Percentiles rank a stretch among this genome's conserved stretches.
These are phyloP conservation scores for Primulina huaijiensis DNA, from an alignment of 257 asterid genomes.

Conservation along the genomic window DNA sequence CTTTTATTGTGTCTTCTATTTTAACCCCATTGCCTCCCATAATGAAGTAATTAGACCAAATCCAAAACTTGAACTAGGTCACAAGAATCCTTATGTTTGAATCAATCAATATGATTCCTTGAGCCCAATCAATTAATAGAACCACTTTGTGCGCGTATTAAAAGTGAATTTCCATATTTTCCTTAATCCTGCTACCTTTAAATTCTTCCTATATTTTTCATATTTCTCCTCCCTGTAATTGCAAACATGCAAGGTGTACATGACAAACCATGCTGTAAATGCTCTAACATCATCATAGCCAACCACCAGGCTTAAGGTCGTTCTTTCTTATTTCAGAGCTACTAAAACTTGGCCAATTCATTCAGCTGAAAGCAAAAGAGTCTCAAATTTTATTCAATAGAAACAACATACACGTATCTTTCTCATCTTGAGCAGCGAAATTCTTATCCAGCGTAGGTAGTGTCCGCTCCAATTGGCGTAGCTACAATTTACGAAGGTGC, in stretches of 20 bases:
- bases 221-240: background rate
- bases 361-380: slow-evolving; percentile 13
- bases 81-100: background rate
- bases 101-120: background rate
- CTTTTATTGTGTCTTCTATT: background rate
- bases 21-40: background rate
- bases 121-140: background rate
- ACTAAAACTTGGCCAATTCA: slow-evolving; percentile 12
- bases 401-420: slow-evolving; percentile 64
- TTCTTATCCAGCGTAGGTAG: slow-evolving; percentile 75
- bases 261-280: background rate
- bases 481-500: slow-evolving; percentile 46
- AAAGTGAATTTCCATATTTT: background rate
- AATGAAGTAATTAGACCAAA: background rate
- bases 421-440: slow-evolving; percentile 75
- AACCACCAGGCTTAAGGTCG: background rate
- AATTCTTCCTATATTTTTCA: background rate
- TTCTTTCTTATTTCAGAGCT: background rate
- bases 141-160: background rate
- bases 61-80: background rate
- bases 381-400: slow-evolving; percentile 7
- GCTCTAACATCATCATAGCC: background rate
- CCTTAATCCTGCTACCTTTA: background rate
- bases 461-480: slow-evolving; percentile 55
- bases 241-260: background rate